Evolutionary conservation across 495 filamentous ascomycete genomes (phyloP).

Genomic region (Tuber brumale): DNA sequence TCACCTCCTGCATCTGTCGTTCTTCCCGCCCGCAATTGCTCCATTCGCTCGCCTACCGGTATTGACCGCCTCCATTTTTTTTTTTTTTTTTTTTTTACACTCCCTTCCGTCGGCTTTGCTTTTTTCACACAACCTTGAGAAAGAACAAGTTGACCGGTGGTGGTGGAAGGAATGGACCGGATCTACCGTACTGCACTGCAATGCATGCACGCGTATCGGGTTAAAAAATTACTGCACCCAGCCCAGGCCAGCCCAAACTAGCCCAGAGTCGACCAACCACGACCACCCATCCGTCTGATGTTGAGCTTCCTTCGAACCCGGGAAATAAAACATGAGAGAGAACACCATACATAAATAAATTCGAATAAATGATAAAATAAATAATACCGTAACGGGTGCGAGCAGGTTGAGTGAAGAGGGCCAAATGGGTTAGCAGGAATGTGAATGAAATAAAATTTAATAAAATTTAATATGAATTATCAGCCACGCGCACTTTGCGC

Average conservation of each 20-base stretch:
- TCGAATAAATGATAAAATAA: not conserved
- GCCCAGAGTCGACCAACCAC: not conserved
- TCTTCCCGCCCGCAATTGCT: constrained; percentile 19
- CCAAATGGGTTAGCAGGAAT: not conserved
- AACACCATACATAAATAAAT: not conserved
- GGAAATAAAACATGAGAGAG: not conserved
- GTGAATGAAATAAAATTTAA: not conserved
- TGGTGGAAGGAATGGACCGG: constrained; percentile 14
- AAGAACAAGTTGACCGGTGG: constrained; percentile 12
- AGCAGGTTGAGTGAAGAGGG: not conserved
- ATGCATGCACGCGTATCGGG: constrained; percentile 18
- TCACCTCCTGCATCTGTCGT: constrained; percentile 12
- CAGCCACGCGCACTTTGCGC: constrained; percentile 32
- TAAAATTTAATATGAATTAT: constrained; percentile 11
- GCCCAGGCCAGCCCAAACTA: not conserved
- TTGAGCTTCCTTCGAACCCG: not conserved
- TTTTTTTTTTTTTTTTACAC: too few relatives aligned
- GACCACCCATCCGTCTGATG: not conserved
- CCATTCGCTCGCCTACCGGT: constrained; percentile 36
- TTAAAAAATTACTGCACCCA: not conserved
- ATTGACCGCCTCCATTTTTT: constrained; percentile 6
- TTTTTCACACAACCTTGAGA: not conserved
- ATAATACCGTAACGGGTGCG: not conserved
- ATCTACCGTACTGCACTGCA: constrained; percentile 12
- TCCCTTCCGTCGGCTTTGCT: constrained; percentile 7